Evolutionary conservation across 2,329 filamentous ascomycete genomes (phyloP).

Genomic region (Periconia digitata): DNA sequence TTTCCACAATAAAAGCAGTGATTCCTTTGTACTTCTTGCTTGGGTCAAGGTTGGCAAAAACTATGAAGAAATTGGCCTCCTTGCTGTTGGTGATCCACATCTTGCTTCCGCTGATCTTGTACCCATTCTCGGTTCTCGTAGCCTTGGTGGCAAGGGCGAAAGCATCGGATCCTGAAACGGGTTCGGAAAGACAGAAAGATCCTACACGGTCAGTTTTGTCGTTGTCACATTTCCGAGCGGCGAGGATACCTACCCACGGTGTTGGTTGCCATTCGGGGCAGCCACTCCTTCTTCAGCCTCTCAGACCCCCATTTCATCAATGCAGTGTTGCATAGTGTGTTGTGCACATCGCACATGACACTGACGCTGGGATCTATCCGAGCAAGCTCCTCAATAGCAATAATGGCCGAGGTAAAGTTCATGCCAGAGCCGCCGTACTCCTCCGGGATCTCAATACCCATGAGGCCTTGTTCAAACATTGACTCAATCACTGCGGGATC

Average conservation of each 20-base stretch:
- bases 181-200: constrained; percentile 91
- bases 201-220: constrained; percentile 42
- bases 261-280: constrained; percentile 86
- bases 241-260: constrained; percentile 63
- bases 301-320: constrained; percentile 81
- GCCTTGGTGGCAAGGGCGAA: constrained; percentile 94
- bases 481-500: constrained; percentile 85
- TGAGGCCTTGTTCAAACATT: constrained; percentile 94
- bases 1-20: constrained; percentile 92
- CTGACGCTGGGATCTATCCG: constrained; percentile 92
- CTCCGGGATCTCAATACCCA: constrained; percentile 97
- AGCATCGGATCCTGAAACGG: constrained; percentile 89
- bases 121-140: constrained; percentile 78
- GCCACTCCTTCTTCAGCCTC: constrained; percentile 78
- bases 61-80: constrained; percentile 93
- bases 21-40: constrained; percentile 96
- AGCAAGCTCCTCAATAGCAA: constrained; percentile 95
- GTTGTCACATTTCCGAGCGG: background rate
- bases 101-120: constrained; percentile 86
- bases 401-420: constrained; percentile 97
- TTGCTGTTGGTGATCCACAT: constrained; percentile 99
- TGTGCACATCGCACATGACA: constrained; percentile 95
- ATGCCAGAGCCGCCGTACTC: constrained; percentile 96
- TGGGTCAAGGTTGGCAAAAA: constrained; percentile 93
- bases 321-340: constrained; percentile 94